Conservation (phyloP, 495 filamentous ascomycete species). For the Penicillium lividum region DNA sequence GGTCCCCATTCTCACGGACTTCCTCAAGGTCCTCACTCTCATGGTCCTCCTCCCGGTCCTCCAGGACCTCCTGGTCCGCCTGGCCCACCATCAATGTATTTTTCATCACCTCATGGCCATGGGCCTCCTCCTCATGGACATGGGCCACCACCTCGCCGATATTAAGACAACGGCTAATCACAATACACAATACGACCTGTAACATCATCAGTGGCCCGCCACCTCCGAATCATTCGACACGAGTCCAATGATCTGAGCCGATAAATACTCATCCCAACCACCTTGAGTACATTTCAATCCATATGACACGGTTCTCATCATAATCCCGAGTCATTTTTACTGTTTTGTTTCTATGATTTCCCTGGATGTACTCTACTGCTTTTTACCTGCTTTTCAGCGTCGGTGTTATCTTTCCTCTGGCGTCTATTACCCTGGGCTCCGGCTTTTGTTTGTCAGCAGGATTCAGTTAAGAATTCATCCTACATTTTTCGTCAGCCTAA, state of each 20-base stretch:
- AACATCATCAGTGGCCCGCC: slow-evolving; percentile 6
- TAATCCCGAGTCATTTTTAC: neutral
- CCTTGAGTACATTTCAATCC: neutral
- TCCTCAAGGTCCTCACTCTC: slow-evolving; percentile 25
- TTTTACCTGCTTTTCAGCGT: slow-evolving; percentile 15
- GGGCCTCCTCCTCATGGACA: slow-evolving; percentile 9
- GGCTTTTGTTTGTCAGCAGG: neutral
- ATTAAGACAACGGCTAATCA: slow-evolving; percentile 1
- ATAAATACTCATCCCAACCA: neutral
- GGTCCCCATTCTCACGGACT: slow-evolving; percentile 7
- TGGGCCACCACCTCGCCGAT: slow-evolving; percentile 22
- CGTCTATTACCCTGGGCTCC: slow-evolving; percentile 1
- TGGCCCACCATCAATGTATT: slow-evolving; percentile 18
- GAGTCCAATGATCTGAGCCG: too few species aligned
- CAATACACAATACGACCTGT: slow-evolving; percentile 2
- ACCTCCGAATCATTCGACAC: neutral
- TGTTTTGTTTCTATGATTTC: slow-evolving; percentile 1
- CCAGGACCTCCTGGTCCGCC: slow-evolving; percentile 19
- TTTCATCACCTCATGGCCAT: slow-evolving; percentile 20
- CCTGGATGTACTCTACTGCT: slow-evolving; percentile 12
- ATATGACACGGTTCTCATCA: neutral
- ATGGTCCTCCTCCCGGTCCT: slow-evolving; percentile 18
- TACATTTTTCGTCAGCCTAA: neutral
- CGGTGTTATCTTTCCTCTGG: slow-evolving; percentile 9
- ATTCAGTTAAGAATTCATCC: neutral